Conservation (phyloP, 2,329 filamentous ascomycete species). For the Nigrospora sphaerica region DNA sequence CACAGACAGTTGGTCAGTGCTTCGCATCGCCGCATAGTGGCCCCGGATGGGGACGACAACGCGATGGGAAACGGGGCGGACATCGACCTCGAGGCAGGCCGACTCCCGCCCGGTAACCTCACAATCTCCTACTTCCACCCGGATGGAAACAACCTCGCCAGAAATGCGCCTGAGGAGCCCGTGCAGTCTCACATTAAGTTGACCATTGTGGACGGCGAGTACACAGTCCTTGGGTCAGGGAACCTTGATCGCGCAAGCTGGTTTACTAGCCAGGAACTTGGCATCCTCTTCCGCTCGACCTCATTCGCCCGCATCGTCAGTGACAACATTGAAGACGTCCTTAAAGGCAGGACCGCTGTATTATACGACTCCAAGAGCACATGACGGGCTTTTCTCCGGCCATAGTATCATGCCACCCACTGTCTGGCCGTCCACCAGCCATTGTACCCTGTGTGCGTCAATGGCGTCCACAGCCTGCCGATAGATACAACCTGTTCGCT, state of each 20-base stretch:
- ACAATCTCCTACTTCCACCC: slow-evolving; percentile 52
- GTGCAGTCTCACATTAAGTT: slow-evolving; percentile 74
- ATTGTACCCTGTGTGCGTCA: too few relatives aligned
- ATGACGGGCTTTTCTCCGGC: too few relatives aligned
- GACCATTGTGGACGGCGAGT: slow-evolving; percentile 62
- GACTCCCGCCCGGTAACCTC: slow-evolving; percentile 37
- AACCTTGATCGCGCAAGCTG: slow-evolving; percentile 83
- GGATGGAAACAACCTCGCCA: slow-evolving; percentile 7
- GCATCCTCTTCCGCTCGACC: slow-evolving; percentile 47
- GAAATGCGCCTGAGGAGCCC: slow-evolving; percentile 41
- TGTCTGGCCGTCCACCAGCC: too few relatives aligned
- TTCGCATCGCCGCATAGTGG: too few relatives aligned
- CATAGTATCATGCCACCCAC: too few relatives aligned
- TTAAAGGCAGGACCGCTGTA: slow-evolving; percentile 23
- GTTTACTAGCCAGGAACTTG: slow-evolving; percentile 81
- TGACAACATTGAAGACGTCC: slow-evolving; percentile 20
- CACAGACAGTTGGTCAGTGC: slow-evolving; percentile 30
- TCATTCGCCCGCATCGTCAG: slow-evolving; percentile 23
- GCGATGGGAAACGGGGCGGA: slow-evolving; percentile 12
- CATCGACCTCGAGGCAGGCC: slow-evolving; percentile 35
- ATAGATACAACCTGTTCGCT: too few relatives aligned
- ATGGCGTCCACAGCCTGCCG: too few relatives aligned
- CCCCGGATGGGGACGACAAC: slow-evolving; percentile 10
- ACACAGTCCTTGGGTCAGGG: slow-evolving; percentile 67
- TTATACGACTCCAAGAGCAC: slow-evolving; percentile 15